Conservation (phyloP, 257 asterid species). For the Solanum pinnatisectum region DNA sequence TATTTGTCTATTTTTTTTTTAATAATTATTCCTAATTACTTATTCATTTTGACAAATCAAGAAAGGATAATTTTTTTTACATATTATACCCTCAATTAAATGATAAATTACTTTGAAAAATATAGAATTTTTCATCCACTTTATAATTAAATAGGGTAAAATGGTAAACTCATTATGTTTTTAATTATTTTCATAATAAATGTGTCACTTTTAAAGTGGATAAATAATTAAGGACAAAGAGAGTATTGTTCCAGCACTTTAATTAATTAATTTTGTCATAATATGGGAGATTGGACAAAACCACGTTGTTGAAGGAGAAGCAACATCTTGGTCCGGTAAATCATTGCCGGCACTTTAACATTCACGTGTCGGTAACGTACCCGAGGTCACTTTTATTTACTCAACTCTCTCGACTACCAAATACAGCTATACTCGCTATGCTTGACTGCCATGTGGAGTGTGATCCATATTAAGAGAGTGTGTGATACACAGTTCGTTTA, state of each 20-base stretch:
- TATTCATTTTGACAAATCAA: too few relatives aligned
- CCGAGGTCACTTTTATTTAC: neutral
- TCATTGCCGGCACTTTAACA: constrained; percentile 2
- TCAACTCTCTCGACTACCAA: neutral
- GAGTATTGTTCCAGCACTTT: neutral
- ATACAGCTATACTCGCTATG: neutral
- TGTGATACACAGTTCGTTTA: neutral
- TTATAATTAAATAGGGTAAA: too few relatives aligned
- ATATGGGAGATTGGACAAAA: neutral
- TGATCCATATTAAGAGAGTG: neutral
- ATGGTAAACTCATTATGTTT: too few relatives aligned
- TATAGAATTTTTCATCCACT: too few relatives aligned
- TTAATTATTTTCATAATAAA: too few relatives aligned
- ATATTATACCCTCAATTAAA: too few relatives aligned
- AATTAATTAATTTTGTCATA: neutral
- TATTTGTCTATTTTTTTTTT: too few relatives aligned
- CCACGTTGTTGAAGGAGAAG: neutral
- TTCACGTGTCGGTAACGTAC: neutral
- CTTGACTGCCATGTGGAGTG: neutral
- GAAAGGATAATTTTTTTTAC: too few relatives aligned
- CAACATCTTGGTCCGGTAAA: neutral
- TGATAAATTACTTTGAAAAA: too few relatives aligned
- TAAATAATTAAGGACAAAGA: too few relatives aligned
- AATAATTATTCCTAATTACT: too few relatives aligned
- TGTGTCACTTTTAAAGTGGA: too few relatives aligned